Evolutionary conservation across 2,329 filamentous ascomycete species (phyloP), one percentile per base, ranked within the genome.

Genomic region (Fusarium coicis): DNA sequence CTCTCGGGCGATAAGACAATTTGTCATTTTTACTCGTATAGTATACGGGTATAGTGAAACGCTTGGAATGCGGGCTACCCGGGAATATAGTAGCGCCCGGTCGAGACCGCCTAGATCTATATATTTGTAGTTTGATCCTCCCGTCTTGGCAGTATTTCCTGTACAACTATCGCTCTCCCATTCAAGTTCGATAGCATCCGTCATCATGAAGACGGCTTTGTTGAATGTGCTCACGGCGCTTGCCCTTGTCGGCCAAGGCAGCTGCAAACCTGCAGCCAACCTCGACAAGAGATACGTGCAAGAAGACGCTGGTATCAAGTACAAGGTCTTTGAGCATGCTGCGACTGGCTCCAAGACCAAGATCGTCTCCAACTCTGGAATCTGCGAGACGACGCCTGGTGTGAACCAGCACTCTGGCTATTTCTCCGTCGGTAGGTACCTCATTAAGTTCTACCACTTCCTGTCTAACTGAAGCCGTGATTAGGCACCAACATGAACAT

Each of bases 381-480:
- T 79, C 87, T 91, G 73, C 83, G 87, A 76, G 89, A 91, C 81
- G 56, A 85, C 72, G 79, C 85, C 56, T 82, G 92, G 82, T 83
- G 90, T 83, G 86, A 92, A 81, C 88, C 91, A 82, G 81, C 92
- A 90, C 79, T 85, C 89, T 9, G 91, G 91, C 68, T 91, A 92
- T 81, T 87, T 93, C 84, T 84, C 67, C 77, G 92, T 56, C 84
- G 89, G n/a, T 78, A 87, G 4, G 81, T 79, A 40, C 68, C 21
- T 53, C 76, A 49, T 30, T 9, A 7, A 10, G 14, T 14, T 32
- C 12, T 32, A 4, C 12, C 12, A 32, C 32, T 14, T 32, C 32
- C 12, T 32, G 32, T 32, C 32, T 32, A 32, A 32, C 4, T 14
- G 32, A 32, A 32, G 32, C 12, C 32, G 2, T 32, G 4, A 32